A percentile compares a stretch with the other conserved stretches of the same genome.
Conservation (phyloP, 2,329 filamentous ascomycete species). For the Dactylellina haptotyla region DNA sequence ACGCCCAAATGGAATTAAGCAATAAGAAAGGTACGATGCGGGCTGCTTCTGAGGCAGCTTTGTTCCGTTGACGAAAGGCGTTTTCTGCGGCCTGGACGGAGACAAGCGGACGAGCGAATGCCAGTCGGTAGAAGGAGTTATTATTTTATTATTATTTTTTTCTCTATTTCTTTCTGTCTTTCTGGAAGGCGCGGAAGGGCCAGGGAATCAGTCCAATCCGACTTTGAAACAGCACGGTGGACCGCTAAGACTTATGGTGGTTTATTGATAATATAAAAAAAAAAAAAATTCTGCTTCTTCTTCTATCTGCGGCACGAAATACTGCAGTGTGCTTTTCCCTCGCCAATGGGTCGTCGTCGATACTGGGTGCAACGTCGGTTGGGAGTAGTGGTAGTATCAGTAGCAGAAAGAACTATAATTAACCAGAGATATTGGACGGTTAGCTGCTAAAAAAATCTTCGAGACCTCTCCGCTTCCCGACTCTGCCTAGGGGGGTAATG, state of each 20-base stretch:
- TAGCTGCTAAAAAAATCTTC: too few species aligned
- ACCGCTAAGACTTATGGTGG: too few species aligned
- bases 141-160: too few species aligned
- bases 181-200: conserved; percentile 43
- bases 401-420: conserved; percentile 16
- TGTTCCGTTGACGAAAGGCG: conserved; percentile 47
- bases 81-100: conserved; percentile 1
- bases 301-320: too few species aligned
- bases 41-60: conserved; percentile 12
- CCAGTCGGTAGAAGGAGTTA: too few species aligned
- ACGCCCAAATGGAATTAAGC: conserved; percentile 3
- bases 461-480: conserved; percentile 14
- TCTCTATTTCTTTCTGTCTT: too few species aligned
- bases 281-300: too few species aligned
- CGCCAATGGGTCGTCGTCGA: too few species aligned
- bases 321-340: too few species aligned
- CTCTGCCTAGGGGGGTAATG: conserved; percentile 12
- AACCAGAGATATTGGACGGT: conserved; percentile 13
- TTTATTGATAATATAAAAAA: too few species aligned
- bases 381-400: background rate
- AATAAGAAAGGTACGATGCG: conserved; percentile 21
- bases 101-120: too few species aligned
- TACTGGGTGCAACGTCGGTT: conserved; percentile 47
- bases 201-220: too few species aligned
- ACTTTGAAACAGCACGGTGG: conserved; percentile 42